Base-by-base conservation (phyloP, 306 rosid genomes). In the Cucumis sativus region DNA sequence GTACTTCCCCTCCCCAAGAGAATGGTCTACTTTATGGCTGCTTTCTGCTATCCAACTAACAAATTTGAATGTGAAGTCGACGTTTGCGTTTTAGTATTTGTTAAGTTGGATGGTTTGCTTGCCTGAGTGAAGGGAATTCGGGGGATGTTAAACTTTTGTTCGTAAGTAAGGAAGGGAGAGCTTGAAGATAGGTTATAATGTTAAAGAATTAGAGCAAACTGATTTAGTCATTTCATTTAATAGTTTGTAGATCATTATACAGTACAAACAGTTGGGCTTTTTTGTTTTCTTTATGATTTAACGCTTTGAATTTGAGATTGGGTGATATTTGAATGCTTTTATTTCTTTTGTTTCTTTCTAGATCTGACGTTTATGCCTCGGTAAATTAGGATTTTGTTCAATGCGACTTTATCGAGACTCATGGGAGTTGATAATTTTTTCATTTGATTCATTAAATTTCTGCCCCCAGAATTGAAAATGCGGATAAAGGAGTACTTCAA, bases 401-500 rank as follows among this genome's bases (percentile, higher is more conserved):
- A 33, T 74, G 35, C 17, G 51, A 39, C 67, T 30, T 63, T 45
- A 1, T 43, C 35, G 30, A 28, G 17, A 43, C 9, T 63, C 7
- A 4, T 63, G 59, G 60, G 25, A 71, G 59, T 23, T 43, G 12
- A 45, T 17, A 33, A 14, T 49, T 51, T 21, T 63, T 23, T 5
- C 52, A 41, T 30, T 52, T 78, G 25, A 67, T 68, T 8, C 40
- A 58, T 21, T 20, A 55, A 67, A 14, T 12, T 54, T 78, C 37
- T 78, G 58, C 67, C 56, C 66, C 4, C 75, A 95, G 99, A 89
- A 80, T 76, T 96, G 75, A 96, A 88, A 78, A 8, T 21, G 17
- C 81, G 77, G 85, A 86, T 96, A 51, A 78, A 88, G n/a, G 83
- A 80, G 15, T 96, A 91, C 90, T 80, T 91, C 49, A 85, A 82